Evolutionary conservation across 345 rosid genomes (phyloP).

Genomic region (Noccaea bulbosa): DNA sequence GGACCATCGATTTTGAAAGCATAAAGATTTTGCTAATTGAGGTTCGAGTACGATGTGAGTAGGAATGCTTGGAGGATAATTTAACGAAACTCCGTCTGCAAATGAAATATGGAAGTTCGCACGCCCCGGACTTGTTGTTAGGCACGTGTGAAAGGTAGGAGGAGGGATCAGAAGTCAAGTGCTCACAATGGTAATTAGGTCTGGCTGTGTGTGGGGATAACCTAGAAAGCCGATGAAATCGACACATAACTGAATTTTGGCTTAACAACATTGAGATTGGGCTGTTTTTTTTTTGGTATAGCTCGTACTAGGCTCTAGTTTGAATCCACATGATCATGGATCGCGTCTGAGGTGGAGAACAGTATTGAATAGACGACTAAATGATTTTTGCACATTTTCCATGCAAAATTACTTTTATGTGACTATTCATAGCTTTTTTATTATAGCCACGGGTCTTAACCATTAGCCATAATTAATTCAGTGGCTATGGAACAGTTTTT

Average conservation of each 20-base stretch:
- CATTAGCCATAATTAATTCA: too few relatives aligned
- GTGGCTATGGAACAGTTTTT: too few relatives aligned
- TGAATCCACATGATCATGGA: not conserved
- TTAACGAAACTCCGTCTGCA: conserved; percentile 2
- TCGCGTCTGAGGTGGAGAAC: not conserved
- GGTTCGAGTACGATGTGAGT: conserved; percentile 36
- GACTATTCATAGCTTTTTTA: not conserved
- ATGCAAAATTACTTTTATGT: too few relatives aligned
- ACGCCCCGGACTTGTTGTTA: conserved; percentile 39
- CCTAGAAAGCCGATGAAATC: conserved; percentile 51
- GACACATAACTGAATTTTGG: conserved; percentile 61
- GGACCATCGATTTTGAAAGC: conserved; percentile 7
- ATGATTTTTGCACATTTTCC: conserved; percentile 1
- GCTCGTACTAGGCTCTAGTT: not conserved
- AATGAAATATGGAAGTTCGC: conserved; percentile 35
- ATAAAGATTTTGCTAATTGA: conserved; percentile 34
- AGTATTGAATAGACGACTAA: not conserved
- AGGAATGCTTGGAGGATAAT: conserved; percentile 15
- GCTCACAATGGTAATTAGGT: conserved; percentile 42
- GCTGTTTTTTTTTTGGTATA: conserved; percentile 43
- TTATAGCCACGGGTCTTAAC: too few relatives aligned
- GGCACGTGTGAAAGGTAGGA: conserved; percentile 33
- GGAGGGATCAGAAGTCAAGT: conserved; percentile 27
- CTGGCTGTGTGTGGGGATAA: conserved; percentile 36
- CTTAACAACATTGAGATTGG: conserved; percentile 45